Evolutionary conservation across 306 rosid genomes (phyloP), one percentile per base, ranked within the genome.

Genomic region (Rosa multiflora): DNA sequence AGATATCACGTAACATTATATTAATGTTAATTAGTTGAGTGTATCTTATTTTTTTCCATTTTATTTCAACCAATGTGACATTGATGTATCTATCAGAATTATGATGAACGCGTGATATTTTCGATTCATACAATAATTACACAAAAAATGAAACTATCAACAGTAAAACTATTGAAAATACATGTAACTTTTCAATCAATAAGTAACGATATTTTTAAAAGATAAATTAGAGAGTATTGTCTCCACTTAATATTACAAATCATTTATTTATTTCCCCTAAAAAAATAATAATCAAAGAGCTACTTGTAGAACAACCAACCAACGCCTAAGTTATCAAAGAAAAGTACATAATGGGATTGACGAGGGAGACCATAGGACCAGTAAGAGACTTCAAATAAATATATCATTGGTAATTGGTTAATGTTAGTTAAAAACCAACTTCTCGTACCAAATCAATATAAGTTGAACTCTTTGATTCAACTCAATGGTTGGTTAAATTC

Each of bases 81-180:
- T 9, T 56, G 1, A 10, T 10, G 7, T 21, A 58, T 58, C 2
- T 0, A 1, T 7, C 0, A 4, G 0, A 58, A 58, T 0, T 4
- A 56, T 0, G 6, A 58, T 0, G 6, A 58, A 21, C 1, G 21
- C 5, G 1, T 56, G 2, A 58, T 55, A 20, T 1, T n/a, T 0
- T 47, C 18, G 1, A 48, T 8, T 1, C 0, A n/a, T 3, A n/a
- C 4, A n/a, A 56, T 1, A n/a, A n/a, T 21, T 0, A 12, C 0
- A 11, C 18, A 3, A 56, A 17, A 52, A 15, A 20, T 2, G 2
- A 56, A n/a, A 3, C 11, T 49, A 49, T 8, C 4, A 40, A 40
- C 44, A 5, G 3, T 40, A 40, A 43, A 43, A 43, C 1, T 6
- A 43, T 56, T 1, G 13, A 3, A 8, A 9, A 6, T 53, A 53